Base-by-base conservation (phyloP, 1,139 yeast species). In the Ogataea hybrid region DNA sequence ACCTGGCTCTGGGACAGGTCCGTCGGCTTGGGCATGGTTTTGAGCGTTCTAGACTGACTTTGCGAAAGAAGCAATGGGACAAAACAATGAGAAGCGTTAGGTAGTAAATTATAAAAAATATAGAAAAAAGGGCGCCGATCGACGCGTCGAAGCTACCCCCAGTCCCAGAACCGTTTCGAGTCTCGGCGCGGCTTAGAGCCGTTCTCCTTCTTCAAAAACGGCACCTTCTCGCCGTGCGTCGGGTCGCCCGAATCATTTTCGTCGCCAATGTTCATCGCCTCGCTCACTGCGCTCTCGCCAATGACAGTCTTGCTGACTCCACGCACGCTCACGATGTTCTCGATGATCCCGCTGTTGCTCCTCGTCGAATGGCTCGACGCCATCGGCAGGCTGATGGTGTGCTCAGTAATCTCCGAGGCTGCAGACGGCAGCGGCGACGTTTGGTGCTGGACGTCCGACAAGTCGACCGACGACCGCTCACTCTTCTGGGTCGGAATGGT, bases 261-360 rank as follows among this genome's bases (percentile, higher is more conserved):
- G 27, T 43, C 50, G n/a, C 34, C 33, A n/a, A 25, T 18, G 33
- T 32, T 39, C n/a, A 36, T 11, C 6, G 38, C 14, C 18, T 39
- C 39, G 10, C 21, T 21, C 14, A 37, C 33, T 3, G 30, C 43
- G 16, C 50, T 53, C 25, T 52, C 79, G 56, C 83, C 90, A 58
- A 89, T 88, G 49, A 89, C 85, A 6, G 95, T 87, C 68, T 89
- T 89, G 55, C 80, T 83, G 14, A 87, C 87, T 41, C 96, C 97
- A 54, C 83, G 81, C 18, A 85, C 86, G 43, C 84, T 85, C 28
- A 88, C 79, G 12, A 88, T 83, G 32, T 86, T 80, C 63, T 89
- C 96, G 46, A 86, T 77, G 44, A 88, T 82, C 3, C 95, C 92
- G 32, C 27, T 37, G 20, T 88, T 85, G 4, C 84, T 74, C 32